phyloP scores from a whole-genome alignment of 495 filamentous ascomycete species.

The Aspergillus sclerotiicarbonarius region DNA sequence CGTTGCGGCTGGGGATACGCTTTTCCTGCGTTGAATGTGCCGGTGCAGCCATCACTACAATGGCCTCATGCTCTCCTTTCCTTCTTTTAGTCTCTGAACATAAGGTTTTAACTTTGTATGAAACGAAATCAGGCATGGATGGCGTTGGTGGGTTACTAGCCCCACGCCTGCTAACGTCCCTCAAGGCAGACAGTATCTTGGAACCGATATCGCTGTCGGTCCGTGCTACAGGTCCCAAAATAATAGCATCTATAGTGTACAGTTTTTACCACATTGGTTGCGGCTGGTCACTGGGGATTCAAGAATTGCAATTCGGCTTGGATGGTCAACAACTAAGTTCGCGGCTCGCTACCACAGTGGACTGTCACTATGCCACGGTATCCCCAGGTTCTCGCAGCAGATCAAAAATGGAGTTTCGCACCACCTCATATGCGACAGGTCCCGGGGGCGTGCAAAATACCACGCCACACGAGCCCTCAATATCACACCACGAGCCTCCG shows the following conservation, averaged over 20 bases:
- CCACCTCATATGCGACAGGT: neutral
- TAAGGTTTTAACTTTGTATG: slow-evolving; percentile 73
- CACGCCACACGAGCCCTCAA: slow-evolving; percentile 25
- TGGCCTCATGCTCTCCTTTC: slow-evolving; percentile 75
- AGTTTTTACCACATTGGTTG: slow-evolving; percentile 50
- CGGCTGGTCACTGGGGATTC: slow-evolving; percentile 87
- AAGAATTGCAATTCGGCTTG: slow-evolving; percentile 70
- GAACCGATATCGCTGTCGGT: slow-evolving; percentile 79
- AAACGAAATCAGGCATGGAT: slow-evolving; percentile 38
- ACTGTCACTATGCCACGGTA: slow-evolving; percentile 35
- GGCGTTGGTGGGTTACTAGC: slow-evolving; percentile 11
- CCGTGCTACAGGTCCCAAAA: slow-evolving; percentile 54
- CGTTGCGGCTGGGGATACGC: slow-evolving; percentile 39
- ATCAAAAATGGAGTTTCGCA: slow-evolving; percentile 32
- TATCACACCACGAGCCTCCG: slow-evolving; percentile 49
- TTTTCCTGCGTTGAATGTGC: slow-evolving; percentile 55
- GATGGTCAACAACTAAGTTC: slow-evolving; percentile 54
- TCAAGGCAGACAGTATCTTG: slow-evolving; percentile 77
- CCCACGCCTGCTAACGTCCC: slow-evolving; percentile 68
- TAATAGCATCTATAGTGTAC: slow-evolving; percentile 84
- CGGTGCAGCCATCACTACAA: slow-evolving; percentile 67
- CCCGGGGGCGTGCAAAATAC: neutral
- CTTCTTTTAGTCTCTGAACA: slow-evolving; percentile 71
- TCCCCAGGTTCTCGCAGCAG: slow-evolving; percentile 40
- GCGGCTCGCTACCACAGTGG: slow-evolving; percentile 51